A percentile compares a stretch with the other conserved stretches of the same genome.
These are phyloP conservation scores for Scedosporium apiospermum DNA, from an alignment of 2,329 filamentous ascomycete genomes.

Conservation along the genomic window DNA sequence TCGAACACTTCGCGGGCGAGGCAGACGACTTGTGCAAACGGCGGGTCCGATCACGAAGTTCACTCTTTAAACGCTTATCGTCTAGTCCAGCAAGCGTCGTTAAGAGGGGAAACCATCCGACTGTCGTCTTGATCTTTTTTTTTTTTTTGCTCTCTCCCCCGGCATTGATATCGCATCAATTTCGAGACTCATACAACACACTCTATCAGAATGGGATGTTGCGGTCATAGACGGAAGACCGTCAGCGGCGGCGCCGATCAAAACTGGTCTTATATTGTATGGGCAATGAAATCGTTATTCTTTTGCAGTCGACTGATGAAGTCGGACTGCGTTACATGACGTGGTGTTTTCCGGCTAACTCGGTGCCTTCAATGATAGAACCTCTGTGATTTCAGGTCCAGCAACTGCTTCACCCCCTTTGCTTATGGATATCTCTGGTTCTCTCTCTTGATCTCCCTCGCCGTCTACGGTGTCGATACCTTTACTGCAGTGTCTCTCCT, in stretches of 20 bases:
- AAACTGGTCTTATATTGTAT: slow-evolving; percentile 88
- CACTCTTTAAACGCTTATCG: slow-evolving; percentile 6
- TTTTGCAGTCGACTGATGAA: no score
- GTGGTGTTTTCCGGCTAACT: background rate
- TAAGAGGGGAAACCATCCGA: background rate
- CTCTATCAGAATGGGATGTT: slow-evolving; percentile 51
- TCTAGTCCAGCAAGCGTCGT: background rate
- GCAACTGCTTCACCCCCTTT: slow-evolving; percentile 64
- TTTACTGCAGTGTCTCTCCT: slow-evolving; percentile 91
- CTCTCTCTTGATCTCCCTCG: slow-evolving; percentile 66
- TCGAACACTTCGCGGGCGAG: slow-evolving; percentile 41
- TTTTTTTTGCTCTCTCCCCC: background rate
- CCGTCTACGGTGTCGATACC: slow-evolving; percentile 82
- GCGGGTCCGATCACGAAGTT: slow-evolving; percentile 23
- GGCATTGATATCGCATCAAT: background rate
- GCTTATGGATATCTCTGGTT: slow-evolving; percentile 83
- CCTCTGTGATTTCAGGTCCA: slow-evolving; percentile 70
- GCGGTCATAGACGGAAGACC: slow-evolving; percentile 50
- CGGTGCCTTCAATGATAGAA: slow-evolving; percentile 16
- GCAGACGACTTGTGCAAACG: slow-evolving; percentile 33
- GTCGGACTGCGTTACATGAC: no score
- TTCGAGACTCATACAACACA: background rate
- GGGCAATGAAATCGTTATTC: background rate
- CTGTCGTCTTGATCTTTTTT: background rate
- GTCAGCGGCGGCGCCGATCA: slow-evolving; percentile 68